phyloP scores from a whole-genome alignment of 73 alveolate genomes.

The Durusdinium trenchii region DNA sequence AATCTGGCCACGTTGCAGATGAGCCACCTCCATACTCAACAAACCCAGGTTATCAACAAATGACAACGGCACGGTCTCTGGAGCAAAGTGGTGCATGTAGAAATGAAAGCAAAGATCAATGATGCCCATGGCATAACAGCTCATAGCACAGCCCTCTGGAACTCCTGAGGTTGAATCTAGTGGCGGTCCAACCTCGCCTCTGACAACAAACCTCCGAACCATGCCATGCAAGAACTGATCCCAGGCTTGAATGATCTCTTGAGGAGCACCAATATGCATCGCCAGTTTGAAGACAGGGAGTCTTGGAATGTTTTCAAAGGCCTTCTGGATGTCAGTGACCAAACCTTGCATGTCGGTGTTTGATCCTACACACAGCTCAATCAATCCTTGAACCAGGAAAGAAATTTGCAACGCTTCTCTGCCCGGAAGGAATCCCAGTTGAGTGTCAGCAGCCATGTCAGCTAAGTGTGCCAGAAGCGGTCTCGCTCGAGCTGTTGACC shows the following conservation, averaged over 20 bases:
- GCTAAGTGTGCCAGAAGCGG: background rate
- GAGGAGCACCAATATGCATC: background rate
- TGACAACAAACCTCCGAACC: background rate
- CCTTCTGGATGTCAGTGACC: background rate
- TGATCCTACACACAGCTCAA: background rate
- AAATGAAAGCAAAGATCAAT: background rate
- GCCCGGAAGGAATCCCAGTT: background rate
- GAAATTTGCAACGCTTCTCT: background rate
- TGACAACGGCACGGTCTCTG: background rate
- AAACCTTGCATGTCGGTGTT: background rate
- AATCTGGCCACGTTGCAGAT: background rate
- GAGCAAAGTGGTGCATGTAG: background rate
- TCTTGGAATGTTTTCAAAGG: background rate
- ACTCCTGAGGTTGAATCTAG: background rate
- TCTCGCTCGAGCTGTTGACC: background rate
- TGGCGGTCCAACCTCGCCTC: background rate
- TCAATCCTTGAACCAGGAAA: background rate
- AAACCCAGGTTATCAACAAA: background rate
- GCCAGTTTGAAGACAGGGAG: background rate
- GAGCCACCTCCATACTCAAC: background rate
- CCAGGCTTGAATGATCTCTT: background rate
- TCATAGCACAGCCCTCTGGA: background rate
- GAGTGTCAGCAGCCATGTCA: background rate
- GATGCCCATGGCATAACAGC: background rate
- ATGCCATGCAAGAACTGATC: background rate